These are phyloP conservation scores for Irpex sp. DNA, from an alignment of 1,284 basidiomycete species.

Conservation along the genomic window DNA sequence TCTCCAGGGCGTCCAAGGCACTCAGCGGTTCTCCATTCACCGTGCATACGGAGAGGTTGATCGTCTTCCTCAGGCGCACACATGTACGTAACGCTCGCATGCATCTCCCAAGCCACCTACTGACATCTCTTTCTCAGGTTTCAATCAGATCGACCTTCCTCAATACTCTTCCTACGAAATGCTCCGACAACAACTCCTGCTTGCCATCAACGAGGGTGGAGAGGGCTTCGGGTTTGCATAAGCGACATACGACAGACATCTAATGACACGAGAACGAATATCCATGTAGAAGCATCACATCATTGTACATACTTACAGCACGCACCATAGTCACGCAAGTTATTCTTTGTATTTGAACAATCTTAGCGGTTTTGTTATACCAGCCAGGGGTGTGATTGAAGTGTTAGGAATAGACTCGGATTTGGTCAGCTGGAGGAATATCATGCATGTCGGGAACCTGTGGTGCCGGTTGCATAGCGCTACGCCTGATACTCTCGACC, in stretches of 20 bases:
- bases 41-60: slow-evolving; percentile 85
- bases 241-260: not conserved
- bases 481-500: not conserved
- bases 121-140: slow-evolving; percentile 42
- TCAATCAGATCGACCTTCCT: slow-evolving; percentile 87
- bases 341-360: not conserved
- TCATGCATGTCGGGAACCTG: not conserved
- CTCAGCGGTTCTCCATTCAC: slow-evolving; percentile 96
- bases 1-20: slow-evolving; percentile 91
- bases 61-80: slow-evolving; percentile 87
- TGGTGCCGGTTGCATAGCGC: not conserved
- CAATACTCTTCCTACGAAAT: slow-evolving; percentile 93
- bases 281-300: slow-evolving; percentile 13
- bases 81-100: slow-evolving; percentile 54
- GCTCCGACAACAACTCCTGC: slow-evolving; percentile 80
- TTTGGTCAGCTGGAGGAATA: not conserved
- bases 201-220: slow-evolving; percentile 92
- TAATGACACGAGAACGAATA: slow-evolving; percentile 5
- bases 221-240: slow-evolving; percentile 87
- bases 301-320: slow-evolving; percentile 13
- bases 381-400: not conserved
- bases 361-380: not conserved
- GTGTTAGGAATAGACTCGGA: not conserved
- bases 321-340: slow-evolving; percentile 8
- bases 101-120: not conserved